Percentiles rank a stretch among this genome's conserved stretches.
These are phyloP conservation scores for Plasmodium malariae DNA, from an alignment of 169 alveolate genomes.

Conservation along the genomic window DNA sequence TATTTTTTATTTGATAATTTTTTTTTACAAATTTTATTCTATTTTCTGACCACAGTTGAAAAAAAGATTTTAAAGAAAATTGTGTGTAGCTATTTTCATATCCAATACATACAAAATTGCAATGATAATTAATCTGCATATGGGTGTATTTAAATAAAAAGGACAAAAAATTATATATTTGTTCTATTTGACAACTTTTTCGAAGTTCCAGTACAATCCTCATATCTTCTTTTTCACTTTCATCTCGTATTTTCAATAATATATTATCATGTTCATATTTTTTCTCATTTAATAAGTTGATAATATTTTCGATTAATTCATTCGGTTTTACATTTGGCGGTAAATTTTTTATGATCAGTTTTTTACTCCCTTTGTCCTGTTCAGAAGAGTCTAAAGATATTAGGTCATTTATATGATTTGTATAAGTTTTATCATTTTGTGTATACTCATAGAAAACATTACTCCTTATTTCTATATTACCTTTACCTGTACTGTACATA, in stretches of 20 bases:
- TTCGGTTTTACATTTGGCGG: constrained; percentile 80
- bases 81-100: constrained; percentile 66
- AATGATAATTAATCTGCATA: constrained; percentile 66
- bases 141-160: constrained; percentile 60
- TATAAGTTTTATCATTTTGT: constrained; percentile 23
- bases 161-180: constrained; percentile 39
- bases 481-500: constrained; percentile 86
- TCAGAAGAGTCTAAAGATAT: constrained; percentile 4
- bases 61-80: constrained; percentile 61
- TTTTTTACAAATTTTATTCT: constrained; percentile 48
- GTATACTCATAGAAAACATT: constrained; percentile 59
- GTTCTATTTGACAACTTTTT: constrained; percentile 71
- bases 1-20: constrained; percentile 40
- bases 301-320: constrained; percentile 35
- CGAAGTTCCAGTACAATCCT: constrained; percentile 76
- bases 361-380: constrained; percentile 35
- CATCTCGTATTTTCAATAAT: constrained; percentile 73
- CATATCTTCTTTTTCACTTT: constrained; percentile 79
- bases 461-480: constrained; percentile 80
- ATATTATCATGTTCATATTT: constrained; percentile 75
- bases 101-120: constrained; percentile 78
- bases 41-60: constrained; percentile 60
- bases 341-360: constrained; percentile 72
- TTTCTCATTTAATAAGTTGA: constrained; percentile 35
- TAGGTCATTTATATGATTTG: constrained; percentile 34